Evolutionary conservation across 2,329 filamentous ascomycete species (phyloP).

Genomic region (Botrytis elliptica): DNA sequence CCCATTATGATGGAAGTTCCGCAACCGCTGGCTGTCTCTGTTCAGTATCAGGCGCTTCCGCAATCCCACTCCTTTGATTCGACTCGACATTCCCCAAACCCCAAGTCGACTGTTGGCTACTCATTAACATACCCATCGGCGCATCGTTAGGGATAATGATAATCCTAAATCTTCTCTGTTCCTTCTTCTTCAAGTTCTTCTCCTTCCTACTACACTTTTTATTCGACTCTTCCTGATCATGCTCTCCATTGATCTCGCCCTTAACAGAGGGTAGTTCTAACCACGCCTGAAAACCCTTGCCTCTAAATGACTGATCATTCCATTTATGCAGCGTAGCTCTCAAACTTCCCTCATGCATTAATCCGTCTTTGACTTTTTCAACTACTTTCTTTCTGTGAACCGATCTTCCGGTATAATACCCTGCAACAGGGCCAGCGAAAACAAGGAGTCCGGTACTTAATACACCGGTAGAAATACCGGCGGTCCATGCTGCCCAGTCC

Average conservation of each 20-base stretch:
- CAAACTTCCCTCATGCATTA: slow-evolving; percentile 29
- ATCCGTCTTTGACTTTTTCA: slow-evolving; percentile 29
- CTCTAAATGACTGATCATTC: slow-evolving; percentile 28
- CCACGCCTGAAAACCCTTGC: slow-evolving; percentile 33
- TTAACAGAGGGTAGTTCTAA: slow-evolving; percentile 29
- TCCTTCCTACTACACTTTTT: background rate
- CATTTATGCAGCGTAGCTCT: slow-evolving; percentile 27
- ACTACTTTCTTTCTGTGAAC: slow-evolving; percentile 30
- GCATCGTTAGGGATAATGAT: slow-evolving; percentile 21
- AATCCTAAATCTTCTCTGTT: slow-evolving; percentile 25
- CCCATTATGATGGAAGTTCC: background rate
- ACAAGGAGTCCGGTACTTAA: slow-evolving; percentile 26
- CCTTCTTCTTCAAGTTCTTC: slow-evolving; percentile 18
- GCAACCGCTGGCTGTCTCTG: background rate
- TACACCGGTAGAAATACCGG: slow-evolving; percentile 31
- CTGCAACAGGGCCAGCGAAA: slow-evolving; percentile 29
- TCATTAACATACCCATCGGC: background rate
- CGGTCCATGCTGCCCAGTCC: slow-evolving; percentile 30
- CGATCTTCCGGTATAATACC: slow-evolving; percentile 30
- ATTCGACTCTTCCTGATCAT: background rate
- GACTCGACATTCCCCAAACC: background rate
- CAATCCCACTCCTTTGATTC: background rate
- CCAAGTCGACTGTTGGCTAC: background rate
- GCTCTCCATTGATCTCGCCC: slow-evolving; percentile 21
- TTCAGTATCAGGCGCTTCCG: slow-evolving; percentile 6